A percentile compares a stretch with the other conserved stretches of the same genome.
Conservation (phyloP, 805 yeast genomes). For the Debaryomyces tyrocola region DNA sequence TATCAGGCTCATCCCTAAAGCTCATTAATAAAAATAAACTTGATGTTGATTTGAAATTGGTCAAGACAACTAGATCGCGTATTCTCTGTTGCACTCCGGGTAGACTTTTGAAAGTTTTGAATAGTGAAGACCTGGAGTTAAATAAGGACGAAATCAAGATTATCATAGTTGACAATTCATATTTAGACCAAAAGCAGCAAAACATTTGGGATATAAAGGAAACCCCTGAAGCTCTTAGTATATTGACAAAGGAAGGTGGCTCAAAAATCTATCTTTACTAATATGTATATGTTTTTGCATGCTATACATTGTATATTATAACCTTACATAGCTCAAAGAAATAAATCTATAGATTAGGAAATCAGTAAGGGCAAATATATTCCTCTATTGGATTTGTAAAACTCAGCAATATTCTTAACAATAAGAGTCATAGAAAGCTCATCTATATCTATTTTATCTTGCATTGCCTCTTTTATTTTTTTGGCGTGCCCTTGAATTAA, state of each 20-base stretch:
- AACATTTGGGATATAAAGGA: constrained; percentile 60
- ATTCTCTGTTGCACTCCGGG: constrained; percentile 67
- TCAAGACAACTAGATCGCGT: constrained; percentile 46
- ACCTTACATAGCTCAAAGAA: not conserved
- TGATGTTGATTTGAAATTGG: constrained; percentile 55
- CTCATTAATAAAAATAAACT: constrained; percentile 74
- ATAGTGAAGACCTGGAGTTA: constrained; percentile 43
- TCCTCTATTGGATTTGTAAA: constrained; percentile 26
- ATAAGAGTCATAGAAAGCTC: constrained; percentile 18
- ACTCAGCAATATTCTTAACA: constrained; percentile 22
- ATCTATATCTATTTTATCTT: constrained; percentile 5
- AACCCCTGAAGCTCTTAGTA: constrained; percentile 40
- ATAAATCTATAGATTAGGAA: constrained; percentile 1
- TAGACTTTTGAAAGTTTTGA: constrained; percentile 49
- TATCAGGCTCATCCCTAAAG: constrained; percentile 60
- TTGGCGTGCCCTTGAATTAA: constrained; percentile 9
- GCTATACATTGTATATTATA: constrained; percentile 1
- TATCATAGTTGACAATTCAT: constrained; percentile 60
- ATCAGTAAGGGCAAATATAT: constrained; percentile 26
- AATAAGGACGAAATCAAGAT: constrained; percentile 46
- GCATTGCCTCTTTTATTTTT: not conserved
- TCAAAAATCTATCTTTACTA: constrained; percentile 56
- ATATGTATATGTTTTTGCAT: not conserved
- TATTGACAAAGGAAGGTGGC: constrained; percentile 36
- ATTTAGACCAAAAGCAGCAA: constrained; percentile 60